Base-by-base conservation (phyloP, 441 rosid species). In the Eutrema salsugineum region DNA sequence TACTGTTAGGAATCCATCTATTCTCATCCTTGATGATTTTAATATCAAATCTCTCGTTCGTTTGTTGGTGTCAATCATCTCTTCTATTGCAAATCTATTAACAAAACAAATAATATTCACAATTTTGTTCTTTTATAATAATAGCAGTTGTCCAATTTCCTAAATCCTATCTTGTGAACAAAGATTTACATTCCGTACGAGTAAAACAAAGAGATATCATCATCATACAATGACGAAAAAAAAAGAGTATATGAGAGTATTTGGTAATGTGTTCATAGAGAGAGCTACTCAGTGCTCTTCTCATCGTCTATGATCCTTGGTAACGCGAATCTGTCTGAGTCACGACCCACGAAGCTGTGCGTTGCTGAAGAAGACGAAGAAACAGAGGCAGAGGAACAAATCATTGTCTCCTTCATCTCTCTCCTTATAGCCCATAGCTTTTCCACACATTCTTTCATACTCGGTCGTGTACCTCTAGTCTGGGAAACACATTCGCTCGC, bases 371-470 rank as follows among this genome's bases (percentile, higher is more conserved):
- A 76, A 47, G 65, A 66, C 0, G 76, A 77, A 73, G 87, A 77
- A 64, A 82, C 40, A 14, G 84, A 77, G 9, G 85, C 17, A 7
- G 89, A 66, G 20, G 84, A 73, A 49, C 76, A 47, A 6, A 72
- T 8, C 47, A 70, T 33, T 14, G 48, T 77, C 58, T 88, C 91
- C 70, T 79, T 83, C 38, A 80, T 75, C 20, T 83, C 86, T 79
- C 79, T 91, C 39, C 98, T 80, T 20, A 85, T 81, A 48, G 61
- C 82, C 99, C 99, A 94, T 27, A 94, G 75, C 17, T 78, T 82
- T 72, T 94, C 97, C 0, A 69, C 95, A 49, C 95, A 86, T 36
- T 38, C 79, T 78, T 85, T 88, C 97, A 94, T 94, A 72, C 84
- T 55, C 3, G 99, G 99, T 32, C 99, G 86, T 30, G 87, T 73